Evolutionary conservation across 2,329 filamentous ascomycete species (phyloP), one percentile per base, ranked within the genome.

Genomic region (Didymella glomerata): DNA sequence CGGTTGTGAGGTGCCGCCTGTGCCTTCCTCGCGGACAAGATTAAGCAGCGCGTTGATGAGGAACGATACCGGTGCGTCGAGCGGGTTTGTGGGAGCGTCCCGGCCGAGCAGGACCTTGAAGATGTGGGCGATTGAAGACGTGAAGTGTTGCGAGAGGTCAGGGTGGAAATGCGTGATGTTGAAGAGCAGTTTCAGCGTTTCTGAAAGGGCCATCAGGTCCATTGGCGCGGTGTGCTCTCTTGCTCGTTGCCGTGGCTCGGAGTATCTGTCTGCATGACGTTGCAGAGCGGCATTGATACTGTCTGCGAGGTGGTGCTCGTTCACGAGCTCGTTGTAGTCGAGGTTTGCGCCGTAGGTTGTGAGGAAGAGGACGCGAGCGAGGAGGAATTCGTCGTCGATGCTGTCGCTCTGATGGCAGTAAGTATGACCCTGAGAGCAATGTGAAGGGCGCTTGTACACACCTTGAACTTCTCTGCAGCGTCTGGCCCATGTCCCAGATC

Each of bases 101-200:
- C 87, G 86, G 63, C 84, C 84, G 28, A 77, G 77, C 16, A 98
- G 81, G 18, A 97, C 84, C 44, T 86, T 85, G 56, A 93, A 81
- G 27, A 98, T 85, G 59, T 87, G 83, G 11, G 88, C 84, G 41
- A 96, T 84, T 2, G 89, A 87, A 22, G 85, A 80, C 1, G 86
- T 86, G 71, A 97, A 96, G 0, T 82, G 78, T 0, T 81, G 75
- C 4, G 80, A 78, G 25, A 89, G 82, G 41, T 88, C 83, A 4
- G 88, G 86, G 69, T 89, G 90, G 69, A 88, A 88, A 68, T 93
- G 88, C 1, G 90, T 90, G 52, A 97, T 83, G 76, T 97, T 97
- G 82, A 96, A 98, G 50, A 96, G 79, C 40, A 98, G 83, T 72
- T 96, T 97, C 48, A 95, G 80, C 0, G 90, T 94, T 76, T 98